Evolutionary conservation across 192 early-diverging fungal genomes (phyloP).

Genomic region (Backusella morwellensis): DNA sequence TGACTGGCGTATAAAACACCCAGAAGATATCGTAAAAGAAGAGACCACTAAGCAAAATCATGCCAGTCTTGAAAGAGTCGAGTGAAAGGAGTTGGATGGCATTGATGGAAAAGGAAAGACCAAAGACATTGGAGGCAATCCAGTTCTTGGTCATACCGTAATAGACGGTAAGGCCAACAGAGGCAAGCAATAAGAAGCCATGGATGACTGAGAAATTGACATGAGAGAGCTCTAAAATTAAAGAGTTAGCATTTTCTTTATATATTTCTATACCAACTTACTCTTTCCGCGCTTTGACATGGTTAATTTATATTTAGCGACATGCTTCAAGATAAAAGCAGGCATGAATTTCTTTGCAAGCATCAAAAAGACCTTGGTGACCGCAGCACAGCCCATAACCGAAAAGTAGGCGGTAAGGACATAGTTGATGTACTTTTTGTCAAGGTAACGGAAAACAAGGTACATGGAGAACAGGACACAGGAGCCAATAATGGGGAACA

Average conservation of each 20-base stretch:
- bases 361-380: constrained; percentile 58
- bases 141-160: constrained; percentile 91
- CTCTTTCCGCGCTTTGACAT: constrained; percentile 67
- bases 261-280: constrained; percentile 13
- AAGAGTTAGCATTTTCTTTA: background rate
- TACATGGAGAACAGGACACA: constrained; percentile 79
- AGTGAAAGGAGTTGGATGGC: constrained; percentile 85
- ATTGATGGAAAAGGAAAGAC: constrained; percentile 82
- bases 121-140: constrained; percentile 88
- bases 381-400: constrained; percentile 74
- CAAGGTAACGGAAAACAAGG: constrained; percentile 70
- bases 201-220: constrained; percentile 68
- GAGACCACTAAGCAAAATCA: constrained; percentile 85
- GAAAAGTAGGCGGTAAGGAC: constrained; percentile 70
- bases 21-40: constrained; percentile 99
- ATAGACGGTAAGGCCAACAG: constrained; percentile 59
- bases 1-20: constrained; percentile 98
- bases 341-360: constrained; percentile 49
- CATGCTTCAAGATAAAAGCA: constrained; percentile 40
- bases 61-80: constrained; percentile 95
- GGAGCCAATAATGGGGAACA: constrained; percentile 93
- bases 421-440: constrained; percentile 17
- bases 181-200: constrained; percentile 52
- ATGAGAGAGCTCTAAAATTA: constrained; percentile 45
- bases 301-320: constrained; percentile 73